These are phyloP conservation scores for Amanita subjunquillea DNA, from an alignment of 768 basidiomycete species.

Conservation along the genomic window DNA sequence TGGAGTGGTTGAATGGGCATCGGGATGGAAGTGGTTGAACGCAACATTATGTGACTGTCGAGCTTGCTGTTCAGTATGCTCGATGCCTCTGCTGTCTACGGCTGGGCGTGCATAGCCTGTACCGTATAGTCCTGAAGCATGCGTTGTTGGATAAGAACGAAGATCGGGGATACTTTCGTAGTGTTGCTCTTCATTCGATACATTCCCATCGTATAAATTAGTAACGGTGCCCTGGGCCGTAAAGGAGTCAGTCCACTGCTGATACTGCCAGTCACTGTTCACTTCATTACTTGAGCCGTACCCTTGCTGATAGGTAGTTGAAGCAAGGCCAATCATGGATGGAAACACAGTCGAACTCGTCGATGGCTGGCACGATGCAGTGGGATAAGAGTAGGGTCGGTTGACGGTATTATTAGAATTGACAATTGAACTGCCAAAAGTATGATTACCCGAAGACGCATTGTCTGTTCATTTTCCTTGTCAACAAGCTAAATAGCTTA, in stretches of 20 bases:
- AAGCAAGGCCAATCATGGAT: slow-evolving; percentile 44
- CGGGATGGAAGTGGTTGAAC: neutral
- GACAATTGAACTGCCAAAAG: neutral
- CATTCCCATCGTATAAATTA: neutral
- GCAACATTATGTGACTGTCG: neutral
- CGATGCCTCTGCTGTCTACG: neutral
- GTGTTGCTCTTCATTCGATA: slow-evolving; percentile 7
- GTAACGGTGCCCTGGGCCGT: slow-evolving; percentile 9
- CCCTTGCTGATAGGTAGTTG: slow-evolving; percentile 44
- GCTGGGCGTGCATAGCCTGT: neutral
- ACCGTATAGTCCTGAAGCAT: neutral
- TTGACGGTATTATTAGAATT: slow-evolving; percentile 4
- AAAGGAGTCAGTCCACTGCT: slow-evolving; percentile 28
- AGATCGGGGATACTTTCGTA: slow-evolving; percentile 17
- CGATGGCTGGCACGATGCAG: slow-evolving; percentile 7
- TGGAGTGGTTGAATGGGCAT: neutral
- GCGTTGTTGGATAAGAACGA: slow-evolving; percentile 16
- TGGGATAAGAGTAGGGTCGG: neutral
- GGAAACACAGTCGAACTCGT: slow-evolving; percentile 15
- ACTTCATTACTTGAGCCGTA: slow-evolving; percentile 18
- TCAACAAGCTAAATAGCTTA: neutral
- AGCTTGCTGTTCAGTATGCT: neutral
- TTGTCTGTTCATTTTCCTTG: neutral
- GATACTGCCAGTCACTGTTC: slow-evolving; percentile 24
- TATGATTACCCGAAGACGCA: neutral